Conservation (phyloP, 495 filamentous ascomycete genomes). For the Penicillium diatomitis region DNA sequence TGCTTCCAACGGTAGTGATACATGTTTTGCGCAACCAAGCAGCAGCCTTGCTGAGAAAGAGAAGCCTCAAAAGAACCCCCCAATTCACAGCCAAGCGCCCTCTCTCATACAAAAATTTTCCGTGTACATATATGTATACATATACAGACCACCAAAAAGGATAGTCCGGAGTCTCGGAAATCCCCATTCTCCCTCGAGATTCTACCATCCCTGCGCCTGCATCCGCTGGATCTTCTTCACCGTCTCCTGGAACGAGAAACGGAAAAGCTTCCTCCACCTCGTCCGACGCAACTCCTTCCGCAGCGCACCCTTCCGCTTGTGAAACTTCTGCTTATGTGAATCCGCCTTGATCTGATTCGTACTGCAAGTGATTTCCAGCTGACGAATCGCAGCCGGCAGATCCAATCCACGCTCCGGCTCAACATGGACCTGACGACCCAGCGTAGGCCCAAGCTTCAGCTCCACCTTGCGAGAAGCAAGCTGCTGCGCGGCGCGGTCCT, state of each 20-base stretch:
- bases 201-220: constrained; percentile 39
- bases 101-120: too few relatives aligned
- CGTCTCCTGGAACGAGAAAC: constrained; percentile 34
- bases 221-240: constrained; percentile 36
- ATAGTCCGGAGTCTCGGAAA: too few relatives aligned
- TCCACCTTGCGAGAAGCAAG: constrained; percentile 15
- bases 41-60: not conserved
- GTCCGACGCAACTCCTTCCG: constrained; percentile 24
- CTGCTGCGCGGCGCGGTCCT: constrained; percentile 4
- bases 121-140: too few relatives aligned
- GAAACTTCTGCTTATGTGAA: constrained; percentile 23
- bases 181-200: not conserved
- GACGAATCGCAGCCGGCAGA: constrained; percentile 21
- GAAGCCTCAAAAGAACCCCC: too few relatives aligned
- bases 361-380: constrained; percentile 14
- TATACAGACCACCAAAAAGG: too few relatives aligned
- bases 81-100: too few relatives aligned
- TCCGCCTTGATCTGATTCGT: constrained; percentile 20
- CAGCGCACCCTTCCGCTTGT: constrained; percentile 31
- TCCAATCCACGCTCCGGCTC: constrained; percentile 28
- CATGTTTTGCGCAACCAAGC: constrained; percentile 3
- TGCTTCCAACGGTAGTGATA: constrained; percentile 12
- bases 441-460: constrained; percentile 33
- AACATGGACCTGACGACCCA: constrained; percentile 33
- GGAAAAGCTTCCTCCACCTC: constrained; percentile 37